Percentiles rank a stretch among this genome's conserved stretches.
phyloP scores from a whole-genome alignment of 2,329 filamentous ascomycete genomes.

The Tolypocladium tundrense region DNA sequence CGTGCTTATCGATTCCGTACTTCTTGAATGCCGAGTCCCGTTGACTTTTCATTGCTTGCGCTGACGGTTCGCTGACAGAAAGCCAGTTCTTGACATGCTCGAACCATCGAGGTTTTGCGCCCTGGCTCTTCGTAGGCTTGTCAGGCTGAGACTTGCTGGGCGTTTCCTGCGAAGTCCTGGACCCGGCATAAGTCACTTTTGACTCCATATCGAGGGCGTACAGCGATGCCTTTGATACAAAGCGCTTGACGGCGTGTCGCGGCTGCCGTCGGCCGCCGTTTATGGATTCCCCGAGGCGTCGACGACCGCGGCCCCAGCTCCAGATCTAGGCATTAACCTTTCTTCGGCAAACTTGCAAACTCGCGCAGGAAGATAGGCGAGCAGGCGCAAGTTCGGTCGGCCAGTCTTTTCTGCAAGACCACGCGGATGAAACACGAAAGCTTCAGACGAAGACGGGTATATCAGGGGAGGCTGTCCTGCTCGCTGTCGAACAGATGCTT shows the following conservation, averaged over 20 bases:
- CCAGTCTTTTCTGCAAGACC: neutral
- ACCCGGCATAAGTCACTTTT: neutral
- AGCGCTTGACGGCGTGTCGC: neutral
- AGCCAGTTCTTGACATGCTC: conserved; percentile 38
- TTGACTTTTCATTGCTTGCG: conserved; percentile 36
- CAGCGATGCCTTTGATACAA: neutral
- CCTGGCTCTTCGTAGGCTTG: conserved; percentile 11
- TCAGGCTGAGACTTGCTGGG: neutral
- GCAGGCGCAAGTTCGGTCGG: neutral
- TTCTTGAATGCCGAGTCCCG: conserved; percentile 31
- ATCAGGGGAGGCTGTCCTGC: neutral
- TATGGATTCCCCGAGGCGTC: neutral
- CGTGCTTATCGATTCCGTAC: conserved; percentile 31
- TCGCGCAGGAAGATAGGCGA: neutral
- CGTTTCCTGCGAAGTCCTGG: neutral
- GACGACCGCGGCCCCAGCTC: neutral
- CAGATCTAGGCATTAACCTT: neutral
- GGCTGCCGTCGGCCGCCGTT: neutral
- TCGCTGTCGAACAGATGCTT: neutral
- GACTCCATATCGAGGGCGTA: neutral
- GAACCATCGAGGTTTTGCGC: conserved; percentile 25
- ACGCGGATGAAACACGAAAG: neutral
- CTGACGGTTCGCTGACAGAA: conserved; percentile 37
- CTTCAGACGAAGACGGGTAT: neutral
- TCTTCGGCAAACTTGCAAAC: neutral